phyloP scores from a whole-genome alignment of 2,329 filamentous ascomycete genomes.

The Falciphora oryzae region DNA sequence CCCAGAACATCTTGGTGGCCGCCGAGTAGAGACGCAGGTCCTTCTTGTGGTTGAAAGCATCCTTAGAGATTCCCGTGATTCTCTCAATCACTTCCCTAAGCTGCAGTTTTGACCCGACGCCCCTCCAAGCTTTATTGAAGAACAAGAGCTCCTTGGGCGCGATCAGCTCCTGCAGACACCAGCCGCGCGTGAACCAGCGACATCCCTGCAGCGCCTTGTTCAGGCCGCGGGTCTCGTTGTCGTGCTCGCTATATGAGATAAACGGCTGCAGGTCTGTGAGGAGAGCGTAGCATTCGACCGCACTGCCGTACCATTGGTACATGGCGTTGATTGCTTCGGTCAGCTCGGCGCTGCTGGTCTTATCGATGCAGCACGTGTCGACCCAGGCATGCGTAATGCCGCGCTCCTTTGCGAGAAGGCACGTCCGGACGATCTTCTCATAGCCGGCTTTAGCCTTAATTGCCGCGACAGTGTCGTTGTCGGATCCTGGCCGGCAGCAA shows the following conservation, averaged over 20 bases:
- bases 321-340: conserved; percentile 12
- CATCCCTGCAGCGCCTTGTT: background rate
- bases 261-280: conserved; percentile 5
- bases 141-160: conserved; percentile 1
- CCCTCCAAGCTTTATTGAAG: background rate
- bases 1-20: conserved; percentile 17
- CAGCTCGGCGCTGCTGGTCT: conserved; percentile 11
- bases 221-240: background rate
- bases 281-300: conserved; percentile 6
- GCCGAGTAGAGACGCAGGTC: conserved; percentile 7
- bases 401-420: conserved; percentile 8
- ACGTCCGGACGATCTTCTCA: conserved; percentile 13
- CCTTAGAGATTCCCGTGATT: conserved; percentile 13
- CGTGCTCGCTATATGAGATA: too few species aligned
- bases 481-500: background rate
- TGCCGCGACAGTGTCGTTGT: background rate
- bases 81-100: conserved; percentile 6
- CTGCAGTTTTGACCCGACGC: background rate
- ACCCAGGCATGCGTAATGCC: conserved; percentile 6
- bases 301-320: conserved; percentile 8
- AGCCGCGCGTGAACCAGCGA: conserved; percentile 8
- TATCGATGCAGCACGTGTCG: conserved; percentile 11
- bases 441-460: conserved; percentile 8
- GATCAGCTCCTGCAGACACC: conserved; percentile 5
- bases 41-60: conserved; percentile 3